phyloP scores from a whole-genome alignment of 345 rosid species.

The Melaleuca alternifolia region DNA sequence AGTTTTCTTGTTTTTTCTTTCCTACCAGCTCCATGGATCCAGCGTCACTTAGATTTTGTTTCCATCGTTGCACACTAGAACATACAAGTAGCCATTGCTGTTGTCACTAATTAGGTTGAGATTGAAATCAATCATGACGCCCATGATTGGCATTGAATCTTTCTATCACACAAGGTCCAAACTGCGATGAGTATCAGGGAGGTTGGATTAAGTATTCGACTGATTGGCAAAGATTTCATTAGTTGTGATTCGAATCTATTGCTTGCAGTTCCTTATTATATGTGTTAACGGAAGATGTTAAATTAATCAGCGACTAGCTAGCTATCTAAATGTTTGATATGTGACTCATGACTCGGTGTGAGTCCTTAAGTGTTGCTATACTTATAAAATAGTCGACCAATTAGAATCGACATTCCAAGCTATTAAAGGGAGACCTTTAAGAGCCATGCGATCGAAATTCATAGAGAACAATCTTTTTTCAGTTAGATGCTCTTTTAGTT shows the following conservation, averaged over 20 bases:
- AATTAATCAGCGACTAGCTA: not conserved
- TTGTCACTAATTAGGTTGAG: not conserved
- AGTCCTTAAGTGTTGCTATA: not conserved
- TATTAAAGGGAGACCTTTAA: not conserved
- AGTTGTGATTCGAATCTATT: not conserved
- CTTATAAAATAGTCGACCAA: not conserved
- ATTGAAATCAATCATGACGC: not conserved
- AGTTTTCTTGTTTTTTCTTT: not conserved
- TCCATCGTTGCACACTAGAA: not conserved
- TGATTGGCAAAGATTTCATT: not conserved
- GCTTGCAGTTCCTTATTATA: not conserved
- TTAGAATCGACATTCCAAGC: not conserved
- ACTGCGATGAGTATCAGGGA: not conserved
- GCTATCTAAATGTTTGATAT: not conserved
- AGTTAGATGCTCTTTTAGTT: not conserved
- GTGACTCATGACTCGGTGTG: not conserved
- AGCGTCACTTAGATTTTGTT: not conserved
- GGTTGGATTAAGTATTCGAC: not conserved
- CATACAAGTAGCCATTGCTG: not conserved
- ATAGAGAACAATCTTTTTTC: not conserved
- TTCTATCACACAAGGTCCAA: not conserved
- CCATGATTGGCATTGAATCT: not conserved
- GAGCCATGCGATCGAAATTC: not conserved
- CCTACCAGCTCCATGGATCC: not conserved
- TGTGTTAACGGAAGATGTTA: not conserved